Base-by-base conservation (phyloP, 176 grass and related monocot species). In the Lolium rigidum region DNA sequence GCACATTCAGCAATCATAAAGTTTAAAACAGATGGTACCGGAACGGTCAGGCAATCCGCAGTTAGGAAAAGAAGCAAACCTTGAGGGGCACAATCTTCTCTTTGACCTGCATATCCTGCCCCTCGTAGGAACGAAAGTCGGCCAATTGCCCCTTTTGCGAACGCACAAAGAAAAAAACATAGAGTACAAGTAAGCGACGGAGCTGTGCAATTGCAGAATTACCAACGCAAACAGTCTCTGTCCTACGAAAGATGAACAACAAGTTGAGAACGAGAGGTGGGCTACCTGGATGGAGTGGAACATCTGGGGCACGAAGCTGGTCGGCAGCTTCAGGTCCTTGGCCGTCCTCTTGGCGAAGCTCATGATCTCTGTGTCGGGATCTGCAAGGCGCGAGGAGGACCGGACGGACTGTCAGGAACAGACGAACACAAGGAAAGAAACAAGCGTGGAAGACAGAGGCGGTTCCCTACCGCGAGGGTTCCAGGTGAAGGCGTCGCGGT, bases 21-120 rank as follows among this genome's bases (percentile, higher is more conserved):
- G 24, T 24, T 78, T 63, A 25, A 85, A 61, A 77, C 15, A 74
- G 39, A 85, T 25, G 6, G 9, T 60, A 26, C 41, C 0, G 0
- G 60, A 81, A 81, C 5, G 22, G 10, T 17, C 1, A 17, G 21
- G 25, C 9, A 44, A 75, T 83, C 31, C 16, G 24, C 24, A 62
- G 81, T 62, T 60, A 81, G 31, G 14, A 56, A 69, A 57, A 70
- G 37, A 77, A 52, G 20, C 25, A 78, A 74, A 98, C 96, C 96
- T 94, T 99, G 25, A 99, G 86, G 55, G 97, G 94, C 58, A 98
- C 85, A 79, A 98, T 92, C 86, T 94, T 98, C 88, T 98, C 97
- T 41, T 83, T 94, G 24, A 98, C 86, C 82, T 92, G 94, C 97
- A 98, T 96, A 62, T 98, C 97, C 91, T 98, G 94, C 58, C 97